Evolutionary conservation across 371 early-diverging fungal species (phyloP).

Genomic region (Mucor mucedo): DNA sequence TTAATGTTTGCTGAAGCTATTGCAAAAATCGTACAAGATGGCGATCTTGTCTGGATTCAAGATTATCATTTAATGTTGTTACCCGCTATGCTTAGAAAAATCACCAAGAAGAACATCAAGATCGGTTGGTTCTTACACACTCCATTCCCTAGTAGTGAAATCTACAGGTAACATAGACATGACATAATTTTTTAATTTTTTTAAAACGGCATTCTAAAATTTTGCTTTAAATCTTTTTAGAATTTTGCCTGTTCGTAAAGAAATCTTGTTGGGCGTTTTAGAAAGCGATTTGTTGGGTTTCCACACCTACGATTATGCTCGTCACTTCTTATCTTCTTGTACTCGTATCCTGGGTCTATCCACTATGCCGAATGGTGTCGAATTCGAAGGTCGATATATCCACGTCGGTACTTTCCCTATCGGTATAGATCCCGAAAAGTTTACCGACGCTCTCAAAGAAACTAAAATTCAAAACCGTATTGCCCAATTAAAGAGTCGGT

Average conservation of each 20-base stretch:
- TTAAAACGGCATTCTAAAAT: slow-evolving; percentile 6
- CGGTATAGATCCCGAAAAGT: slow-evolving; percentile 98
- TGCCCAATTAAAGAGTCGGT: slow-evolving; percentile 79
- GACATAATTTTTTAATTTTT: not conserved
- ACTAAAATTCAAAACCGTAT: slow-evolving; percentile 77
- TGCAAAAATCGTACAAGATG: slow-evolving; percentile 78
- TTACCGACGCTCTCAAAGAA: slow-evolving; percentile 79
- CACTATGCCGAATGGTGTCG: slow-evolving; percentile 92
- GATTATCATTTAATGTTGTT: slow-evolving; percentile 99
- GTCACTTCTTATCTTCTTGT: slow-evolving; percentile 97
- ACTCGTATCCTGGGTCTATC: slow-evolving; percentile 91
- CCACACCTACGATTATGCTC: slow-evolving; percentile 98
- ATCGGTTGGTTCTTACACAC: slow-evolving; percentile 99
- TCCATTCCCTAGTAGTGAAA: slow-evolving; percentile 96
- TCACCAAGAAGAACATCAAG: slow-evolving; percentile 78
- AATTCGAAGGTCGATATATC: slow-evolving; percentile 86
- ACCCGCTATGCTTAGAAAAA: slow-evolving; percentile 78
- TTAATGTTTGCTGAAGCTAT: slow-evolving; percentile 88
- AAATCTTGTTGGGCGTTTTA: slow-evolving; percentile 93
- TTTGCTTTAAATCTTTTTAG: slow-evolving; percentile 3
- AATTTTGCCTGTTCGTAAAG: slow-evolving; percentile 79
- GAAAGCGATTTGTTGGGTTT: slow-evolving; percentile 93
- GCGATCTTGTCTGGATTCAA: slow-evolving; percentile 98
- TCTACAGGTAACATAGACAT: slow-evolving; percentile 70
- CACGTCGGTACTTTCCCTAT: slow-evolving; percentile 99